Percentiles rank a stretch among this genome's conserved stretches.
Conservation (phyloP, 1,139 yeast genomes). For the Scheffersomyces parashehatae region DNA sequence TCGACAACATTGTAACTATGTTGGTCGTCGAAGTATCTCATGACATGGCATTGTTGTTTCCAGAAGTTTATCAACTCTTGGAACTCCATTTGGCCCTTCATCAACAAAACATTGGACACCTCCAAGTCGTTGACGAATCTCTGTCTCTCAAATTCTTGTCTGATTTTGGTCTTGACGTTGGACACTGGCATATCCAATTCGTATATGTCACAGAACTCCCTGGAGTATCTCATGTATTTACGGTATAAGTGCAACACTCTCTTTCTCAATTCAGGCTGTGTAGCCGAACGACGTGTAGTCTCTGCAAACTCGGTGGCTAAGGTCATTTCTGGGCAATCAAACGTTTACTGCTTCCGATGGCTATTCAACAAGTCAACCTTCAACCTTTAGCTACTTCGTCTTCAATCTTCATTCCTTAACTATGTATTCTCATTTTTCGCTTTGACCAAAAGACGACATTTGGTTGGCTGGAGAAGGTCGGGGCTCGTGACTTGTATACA, state of each 20-base stretch:
- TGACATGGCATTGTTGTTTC: slow-evolving; percentile 87
- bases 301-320: slow-evolving; percentile 83
- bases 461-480: slow-evolving; percentile 26
- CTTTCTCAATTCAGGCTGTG: slow-evolving; percentile 59
- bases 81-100: slow-evolving; percentile 89
- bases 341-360: too few relatives aligned
- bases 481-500: too few relatives aligned
- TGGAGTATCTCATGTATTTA: slow-evolving; percentile 63
- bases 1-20: slow-evolving; percentile 50
- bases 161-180: slow-evolving; percentile 74
- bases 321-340: slow-evolving; percentile 38
- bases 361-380: too few relatives aligned
- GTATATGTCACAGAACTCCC: slow-evolving; percentile 66
- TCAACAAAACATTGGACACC: slow-evolving; percentile 65
- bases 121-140: slow-evolving; percentile 69
- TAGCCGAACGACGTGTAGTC: slow-evolving; percentile 69
- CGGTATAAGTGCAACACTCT: slow-evolving; percentile 76
- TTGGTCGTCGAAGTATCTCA: slow-evolving; percentile 77
- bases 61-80: slow-evolving; percentile 88
- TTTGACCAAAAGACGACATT: slow-evolving; percentile 19
- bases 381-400: too few relatives aligned
- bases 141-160: slow-evolving; percentile 89
- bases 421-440: too few relatives aligned
- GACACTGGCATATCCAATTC: slow-evolving; percentile 86
- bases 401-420: too few relatives aligned